Evolutionary conservation across 345 rosid genomes (phyloP).

Genomic region (Raphanus sativus): DNA sequence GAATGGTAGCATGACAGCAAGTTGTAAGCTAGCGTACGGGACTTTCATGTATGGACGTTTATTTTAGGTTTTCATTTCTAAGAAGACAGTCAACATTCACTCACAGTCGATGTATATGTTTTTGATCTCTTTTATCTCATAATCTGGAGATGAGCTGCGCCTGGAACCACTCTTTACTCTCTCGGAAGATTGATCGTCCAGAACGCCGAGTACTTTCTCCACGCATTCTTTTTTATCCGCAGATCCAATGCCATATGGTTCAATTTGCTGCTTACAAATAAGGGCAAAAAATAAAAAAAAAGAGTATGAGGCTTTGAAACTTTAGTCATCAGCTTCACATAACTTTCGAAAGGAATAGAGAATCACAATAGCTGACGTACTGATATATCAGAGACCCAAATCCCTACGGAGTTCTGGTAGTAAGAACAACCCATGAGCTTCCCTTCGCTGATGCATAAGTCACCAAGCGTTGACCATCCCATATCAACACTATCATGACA

Average conservation of each 20-base stretch:
- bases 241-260: constrained; percentile 66
- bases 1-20: constrained; percentile 1
- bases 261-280: constrained; percentile 56
- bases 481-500: constrained; percentile 82
- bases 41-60: not conserved
- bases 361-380: constrained; percentile 45
- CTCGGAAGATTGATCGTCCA: constrained; percentile 46
- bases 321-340: constrained; percentile 7
- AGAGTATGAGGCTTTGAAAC: not conserved
- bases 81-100: constrained; percentile 37
- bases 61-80: not conserved
- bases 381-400: constrained; percentile 85
- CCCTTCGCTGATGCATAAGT: constrained; percentile 80
- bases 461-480: constrained; percentile 94
- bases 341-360: constrained; percentile 1
- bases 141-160: constrained; percentile 64
- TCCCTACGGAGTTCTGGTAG: constrained; percentile 75
- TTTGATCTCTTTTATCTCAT: constrained; percentile 77
- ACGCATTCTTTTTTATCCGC: constrained; percentile 43
- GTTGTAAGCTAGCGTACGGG: not conserved
- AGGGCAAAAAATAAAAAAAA: not conserved
- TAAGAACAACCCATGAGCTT: constrained; percentile 88
- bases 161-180: constrained; percentile 48
- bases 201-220: constrained; percentile 50
- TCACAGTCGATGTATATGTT: constrained; percentile 94